Evolutionary conservation across 2,329 filamentous ascomycete genomes (phyloP).

Genomic region (Nigrograna mackinnonii): DNA sequence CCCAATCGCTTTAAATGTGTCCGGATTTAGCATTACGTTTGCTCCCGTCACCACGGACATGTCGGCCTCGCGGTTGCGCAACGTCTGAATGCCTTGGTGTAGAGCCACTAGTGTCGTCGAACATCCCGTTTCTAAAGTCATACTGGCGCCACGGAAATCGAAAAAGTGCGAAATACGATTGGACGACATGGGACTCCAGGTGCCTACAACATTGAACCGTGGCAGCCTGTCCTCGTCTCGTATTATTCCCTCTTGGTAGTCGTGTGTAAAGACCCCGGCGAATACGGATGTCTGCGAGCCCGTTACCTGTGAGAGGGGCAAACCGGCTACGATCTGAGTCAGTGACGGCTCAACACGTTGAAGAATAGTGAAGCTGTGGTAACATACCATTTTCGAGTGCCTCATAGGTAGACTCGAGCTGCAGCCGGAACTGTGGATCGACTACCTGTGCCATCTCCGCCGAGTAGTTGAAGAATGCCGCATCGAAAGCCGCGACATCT

Average conservation of each 20-base stretch:
- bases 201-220: constrained; percentile 4
- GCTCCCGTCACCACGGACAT: constrained; percentile 12
- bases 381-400: constrained; percentile 12
- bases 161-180: constrained; percentile 41
- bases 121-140: constrained; percentile 42
- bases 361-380: neutral
- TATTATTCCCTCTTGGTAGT: constrained; percentile 12
- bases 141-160: constrained; percentile 34
- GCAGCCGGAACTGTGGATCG: constrained; percentile 17
- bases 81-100: constrained; percentile 15
- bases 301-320: constrained; percentile 9
- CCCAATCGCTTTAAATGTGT: constrained; percentile 9
- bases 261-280: constrained; percentile 10
- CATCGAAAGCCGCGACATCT: constrained; percentile 18
- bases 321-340: constrained; percentile 4
- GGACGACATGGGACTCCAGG: constrained; percentile 24
- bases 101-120: constrained; percentile 29
- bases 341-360: constrained; percentile 1
- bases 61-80: constrained; percentile 10
- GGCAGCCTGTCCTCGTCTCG: constrained; percentile 4
- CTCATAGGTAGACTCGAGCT: constrained; percentile 19
- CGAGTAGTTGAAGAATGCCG: constrained; percentile 15
- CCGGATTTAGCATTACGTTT: constrained; percentile 10
- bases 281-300: constrained; percentile 14
- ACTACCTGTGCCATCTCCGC: constrained; percentile 8